A percentile compares a stretch with the other conserved stretches of the same genome.
phyloP scores from a whole-genome alignment of 2,329 filamentous ascomycete species.

The Podosphaera xanthii region DNA sequence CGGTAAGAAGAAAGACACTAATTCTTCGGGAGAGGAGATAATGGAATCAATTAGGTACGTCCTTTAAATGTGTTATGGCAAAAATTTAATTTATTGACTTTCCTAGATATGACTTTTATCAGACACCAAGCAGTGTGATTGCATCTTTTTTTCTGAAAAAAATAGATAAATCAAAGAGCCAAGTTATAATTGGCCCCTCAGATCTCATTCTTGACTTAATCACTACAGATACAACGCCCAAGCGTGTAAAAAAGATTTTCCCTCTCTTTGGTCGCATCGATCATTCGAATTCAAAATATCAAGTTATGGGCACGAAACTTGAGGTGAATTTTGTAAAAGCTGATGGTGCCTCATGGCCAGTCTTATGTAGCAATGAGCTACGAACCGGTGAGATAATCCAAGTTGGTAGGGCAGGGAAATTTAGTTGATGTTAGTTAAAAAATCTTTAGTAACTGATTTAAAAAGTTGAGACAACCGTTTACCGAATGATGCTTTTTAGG shows the following conservation, averaged over 20 bases:
- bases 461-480: neutral
- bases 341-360: constrained; percentile 43
- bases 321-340: constrained; percentile 42
- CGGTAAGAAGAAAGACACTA: constrained; percentile 34
- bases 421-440: neutral
- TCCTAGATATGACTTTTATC: constrained; percentile 70
- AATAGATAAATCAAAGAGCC: constrained; percentile 63
- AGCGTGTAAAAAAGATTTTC: constrained; percentile 54
- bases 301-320: constrained; percentile 48
- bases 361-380: constrained; percentile 41
- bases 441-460: neutral
- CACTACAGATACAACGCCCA: constrained; percentile 53
- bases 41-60: constrained; percentile 53
- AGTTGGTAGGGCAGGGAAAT: constrained; percentile 53
- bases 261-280: constrained; percentile 61
- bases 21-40: constrained; percentile 41
- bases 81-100: neutral
- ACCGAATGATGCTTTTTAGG: neutral
- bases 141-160: constrained; percentile 93
- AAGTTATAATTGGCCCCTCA: constrained; percentile 41
- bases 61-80: constrained; percentile 1
- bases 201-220: constrained; percentile 55
- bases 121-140: constrained; percentile 66
- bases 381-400: constrained; percentile 66
- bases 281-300: constrained; percentile 34